These are phyloP conservation scores for Syzygium grande DNA, from an alignment of 345 rosid genomes.

Conservation along the genomic window DNA sequence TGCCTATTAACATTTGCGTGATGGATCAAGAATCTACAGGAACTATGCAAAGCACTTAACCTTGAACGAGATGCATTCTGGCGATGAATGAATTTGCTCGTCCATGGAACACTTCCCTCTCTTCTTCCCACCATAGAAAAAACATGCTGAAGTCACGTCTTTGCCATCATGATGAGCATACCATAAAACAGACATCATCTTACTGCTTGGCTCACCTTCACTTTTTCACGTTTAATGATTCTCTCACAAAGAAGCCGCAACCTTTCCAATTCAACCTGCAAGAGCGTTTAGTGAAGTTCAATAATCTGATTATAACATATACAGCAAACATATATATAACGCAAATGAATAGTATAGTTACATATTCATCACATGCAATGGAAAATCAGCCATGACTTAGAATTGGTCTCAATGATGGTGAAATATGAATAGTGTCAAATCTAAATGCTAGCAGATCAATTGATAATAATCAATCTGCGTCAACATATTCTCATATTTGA, in stretches of 20 bases:
- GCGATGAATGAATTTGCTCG: constrained; percentile 89
- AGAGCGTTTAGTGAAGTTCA: background rate
- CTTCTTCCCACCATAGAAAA: constrained; percentile 68
- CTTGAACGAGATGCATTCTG: constrained; percentile 95
- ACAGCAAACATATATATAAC: background rate
- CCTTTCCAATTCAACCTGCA: constrained; percentile 85
- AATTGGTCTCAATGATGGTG: too few relatives aligned
- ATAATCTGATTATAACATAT: background rate
- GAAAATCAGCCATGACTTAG: background rate
- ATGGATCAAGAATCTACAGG: background rate
- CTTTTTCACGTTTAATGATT: constrained; percentile 82
- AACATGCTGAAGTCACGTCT: background rate
- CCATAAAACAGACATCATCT: background rate
- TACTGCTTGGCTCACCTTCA: constrained; percentile 43
- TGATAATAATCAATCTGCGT: too few relatives aligned
- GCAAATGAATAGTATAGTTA: background rate
- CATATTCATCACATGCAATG: background rate
- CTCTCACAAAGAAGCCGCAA: constrained; percentile 95
- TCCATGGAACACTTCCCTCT: constrained; percentile 64
- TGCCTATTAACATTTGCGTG: background rate
- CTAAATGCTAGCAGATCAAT: too few relatives aligned
- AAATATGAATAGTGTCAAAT: too few relatives aligned
- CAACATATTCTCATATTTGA: too few relatives aligned
- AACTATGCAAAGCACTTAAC: constrained; percentile 19
- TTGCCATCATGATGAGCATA: background rate